These are phyloP conservation scores for Pseudomassariella vexata DNA, from an alignment of 2,329 filamentous ascomycete genomes.

Conservation along the genomic window DNA sequence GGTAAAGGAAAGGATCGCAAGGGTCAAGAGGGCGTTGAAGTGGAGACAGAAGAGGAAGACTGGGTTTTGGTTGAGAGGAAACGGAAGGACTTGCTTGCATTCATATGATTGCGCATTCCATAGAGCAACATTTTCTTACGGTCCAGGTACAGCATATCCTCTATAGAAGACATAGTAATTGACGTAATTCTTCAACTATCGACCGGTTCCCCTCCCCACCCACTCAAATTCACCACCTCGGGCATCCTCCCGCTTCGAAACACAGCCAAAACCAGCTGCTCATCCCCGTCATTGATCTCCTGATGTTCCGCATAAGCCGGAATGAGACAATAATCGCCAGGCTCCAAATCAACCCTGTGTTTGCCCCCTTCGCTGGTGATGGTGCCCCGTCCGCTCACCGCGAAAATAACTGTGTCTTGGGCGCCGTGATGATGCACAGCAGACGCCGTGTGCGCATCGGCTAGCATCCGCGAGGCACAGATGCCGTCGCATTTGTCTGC, in stretches of 20 bases:
- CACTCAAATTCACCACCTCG: slow-evolving; percentile 41
- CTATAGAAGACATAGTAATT: too few relatives aligned
- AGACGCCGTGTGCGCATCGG: slow-evolving; percentile 28
- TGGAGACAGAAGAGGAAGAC: too few relatives aligned
- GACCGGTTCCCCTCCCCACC: slow-evolving; percentile 37
- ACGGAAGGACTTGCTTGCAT: slow-evolving; percentile 4
- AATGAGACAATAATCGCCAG: slow-evolving; percentile 48
- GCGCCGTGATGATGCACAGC: slow-evolving; percentile 48
- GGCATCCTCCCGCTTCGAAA: slow-evolving; percentile 40
- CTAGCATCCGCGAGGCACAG: slow-evolving; percentile 36
- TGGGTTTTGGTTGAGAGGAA: slow-evolving; percentile 3
- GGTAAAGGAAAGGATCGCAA: not conserved
- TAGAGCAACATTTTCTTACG: too few relatives aligned
- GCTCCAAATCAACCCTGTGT: slow-evolving; percentile 37
- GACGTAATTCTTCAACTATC: too few relatives aligned
- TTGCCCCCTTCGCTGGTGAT: slow-evolving; percentile 43
- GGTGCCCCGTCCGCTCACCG: slow-evolving; percentile 38
- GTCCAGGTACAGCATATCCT: too few relatives aligned
- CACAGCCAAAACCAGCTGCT: slow-evolving; percentile 48
- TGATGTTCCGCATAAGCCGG: slow-evolving; percentile 49
- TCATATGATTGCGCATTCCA: too few relatives aligned
- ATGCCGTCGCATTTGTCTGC: slow-evolving; percentile 39
- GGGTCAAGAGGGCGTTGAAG: not conserved
- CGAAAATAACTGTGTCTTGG: slow-evolving; percentile 49
- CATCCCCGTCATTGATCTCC: slow-evolving; percentile 49